Evolutionary conservation across 1,284 basidiomycete genomes (phyloP), one percentile per base, ranked within the genome.

Genomic region (Peniophora sp.): DNA sequence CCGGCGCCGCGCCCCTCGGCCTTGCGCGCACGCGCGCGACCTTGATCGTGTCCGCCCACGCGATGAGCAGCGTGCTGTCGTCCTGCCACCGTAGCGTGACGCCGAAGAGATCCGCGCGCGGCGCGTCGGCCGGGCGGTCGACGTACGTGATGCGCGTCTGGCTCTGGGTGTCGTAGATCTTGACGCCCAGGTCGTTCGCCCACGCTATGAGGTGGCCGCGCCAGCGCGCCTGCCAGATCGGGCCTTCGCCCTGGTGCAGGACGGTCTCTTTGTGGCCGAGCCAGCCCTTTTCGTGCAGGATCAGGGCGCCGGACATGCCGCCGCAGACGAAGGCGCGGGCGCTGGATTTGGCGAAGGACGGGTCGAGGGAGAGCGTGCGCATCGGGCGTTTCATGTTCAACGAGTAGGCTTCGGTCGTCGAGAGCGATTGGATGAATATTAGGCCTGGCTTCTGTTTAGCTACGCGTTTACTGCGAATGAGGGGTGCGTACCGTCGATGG

Each of bases 341-440:
- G 27, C 78, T 78, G 48, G 82, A 83, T 65, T 88, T 88, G 1
- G 88, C 83, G 57, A 97, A 99, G 53, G 85, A 79, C 2, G 97
- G 97, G 62, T 98, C 96, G 49, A 99, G 78, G 1, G 93, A 83
- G 27, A 99, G 76, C 3, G 88, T 87, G 3, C 91, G 84, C 78
- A 99, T 87, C 0, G 95, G 96, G 9, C 97, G 84, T 60, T 92
- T 92, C 71, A 96, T 83, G 67, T 99, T 89, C 63, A 97, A 96
- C 1, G 81, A 76, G 63, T 96, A 95, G 1, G 81, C 79, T 65
- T 97, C 93, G 0, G 86, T 72, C 0, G 85, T 85, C 3, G 85
- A 83, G 3, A 97, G 70, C 0, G 94, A 93, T 56, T 91, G 86
- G 44, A 98, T 85, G 50, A 91, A 83, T 50, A 97, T 88, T 70